Percentiles rank a stretch among this genome's conserved stretches.
Conservation (phyloP, 1,284 basidiomycete species). For the Puccinia novopanici region DNA sequence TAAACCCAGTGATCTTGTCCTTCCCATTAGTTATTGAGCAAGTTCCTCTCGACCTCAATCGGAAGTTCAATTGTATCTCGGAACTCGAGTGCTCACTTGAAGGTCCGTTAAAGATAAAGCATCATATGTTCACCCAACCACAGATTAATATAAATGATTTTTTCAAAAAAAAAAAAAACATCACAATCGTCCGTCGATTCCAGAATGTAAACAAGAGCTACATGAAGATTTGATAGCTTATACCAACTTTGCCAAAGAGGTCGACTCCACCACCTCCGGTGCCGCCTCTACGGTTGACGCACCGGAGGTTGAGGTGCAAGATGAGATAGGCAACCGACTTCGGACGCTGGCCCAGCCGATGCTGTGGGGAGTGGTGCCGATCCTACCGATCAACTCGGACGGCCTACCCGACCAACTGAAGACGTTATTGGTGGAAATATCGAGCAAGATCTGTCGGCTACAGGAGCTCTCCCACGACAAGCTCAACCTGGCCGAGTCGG, state of each 20-base stretch:
- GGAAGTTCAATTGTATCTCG: conserved; percentile 28
- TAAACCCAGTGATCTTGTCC: neutral
- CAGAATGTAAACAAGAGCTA: conserved; percentile 44
- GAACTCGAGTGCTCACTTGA: conserved; percentile 34
- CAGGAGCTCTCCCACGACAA: conserved; percentile 38
- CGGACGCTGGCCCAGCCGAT: conserved; percentile 24
- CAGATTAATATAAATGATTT: neutral
- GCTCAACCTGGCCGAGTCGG: conserved; percentile 37
- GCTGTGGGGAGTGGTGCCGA: conserved; percentile 23
- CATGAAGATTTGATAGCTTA: conserved; percentile 46
- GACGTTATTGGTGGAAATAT: conserved; percentile 31
- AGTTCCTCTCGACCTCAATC: conserved; percentile 42
- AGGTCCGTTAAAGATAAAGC: conserved; percentile 14
- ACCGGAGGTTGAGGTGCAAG: neutral
- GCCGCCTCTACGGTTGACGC: neutral
- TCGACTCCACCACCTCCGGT: neutral
- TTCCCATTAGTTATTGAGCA: conserved; percentile 42
- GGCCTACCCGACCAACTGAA: conserved; percentile 13
- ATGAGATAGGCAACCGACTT: conserved; percentile 13
- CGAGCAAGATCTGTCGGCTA: conserved; percentile 15
- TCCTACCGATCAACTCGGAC: conserved; percentile 4
- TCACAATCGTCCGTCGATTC: neutral
- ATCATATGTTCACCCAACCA: neutral
- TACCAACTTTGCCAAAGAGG: conserved; percentile 21
- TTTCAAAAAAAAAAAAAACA: no score